A percentile compares a stretch with the other conserved stretches of the same genome.
Evolutionary conservation across 768 basidiomycete species (phyloP).

Genomic region (Chalciporus pseudorubinellus): DNA sequence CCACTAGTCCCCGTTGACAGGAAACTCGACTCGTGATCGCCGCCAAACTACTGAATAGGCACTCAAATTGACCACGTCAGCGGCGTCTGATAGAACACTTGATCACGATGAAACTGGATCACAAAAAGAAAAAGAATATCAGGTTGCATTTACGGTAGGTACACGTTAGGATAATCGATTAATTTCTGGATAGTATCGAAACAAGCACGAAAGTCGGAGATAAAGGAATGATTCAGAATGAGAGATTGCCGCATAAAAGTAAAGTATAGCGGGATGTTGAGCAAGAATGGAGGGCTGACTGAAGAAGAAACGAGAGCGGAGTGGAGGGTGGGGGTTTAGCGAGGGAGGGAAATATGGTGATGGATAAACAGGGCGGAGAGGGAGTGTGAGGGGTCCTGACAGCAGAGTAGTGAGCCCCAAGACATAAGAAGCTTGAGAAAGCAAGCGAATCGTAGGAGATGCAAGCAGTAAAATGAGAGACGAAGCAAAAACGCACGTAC

Average conservation of each 20-base stretch:
- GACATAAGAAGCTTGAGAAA: not conserved
- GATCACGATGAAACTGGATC: not conserved
- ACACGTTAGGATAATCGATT: constrained; percentile 23
- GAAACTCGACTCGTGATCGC: no score
- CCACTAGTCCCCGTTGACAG: no score
- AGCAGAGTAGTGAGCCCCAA: constrained; percentile 13
- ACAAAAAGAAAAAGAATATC: not conserved
- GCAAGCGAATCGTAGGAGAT: constrained; percentile 7
- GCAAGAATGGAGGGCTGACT: not conserved
- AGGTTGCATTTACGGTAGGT: constrained; percentile 25
- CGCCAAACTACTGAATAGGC: no score
- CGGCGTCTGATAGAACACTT: no score
- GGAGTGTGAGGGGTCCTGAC: constrained; percentile 11
- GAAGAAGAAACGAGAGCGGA: not conserved
- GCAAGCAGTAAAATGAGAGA: constrained; percentile 1
- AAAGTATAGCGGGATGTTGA: not conserved
- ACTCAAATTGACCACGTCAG: no score
- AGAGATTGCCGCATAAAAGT: not conserved
- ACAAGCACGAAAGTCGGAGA: no score
- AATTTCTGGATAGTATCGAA: not conserved
- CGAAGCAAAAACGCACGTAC: constrained; percentile 9
- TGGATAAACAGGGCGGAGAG: constrained; percentile 13
- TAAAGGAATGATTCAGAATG: not conserved
- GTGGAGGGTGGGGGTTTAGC: not conserved
- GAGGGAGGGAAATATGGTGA: constrained; percentile 13